A percentile compares a stretch with the other conserved stretches of the same genome.
Conservation (phyloP, 106 monocot species). For the Dendrobium chrysotoxum region DNA sequence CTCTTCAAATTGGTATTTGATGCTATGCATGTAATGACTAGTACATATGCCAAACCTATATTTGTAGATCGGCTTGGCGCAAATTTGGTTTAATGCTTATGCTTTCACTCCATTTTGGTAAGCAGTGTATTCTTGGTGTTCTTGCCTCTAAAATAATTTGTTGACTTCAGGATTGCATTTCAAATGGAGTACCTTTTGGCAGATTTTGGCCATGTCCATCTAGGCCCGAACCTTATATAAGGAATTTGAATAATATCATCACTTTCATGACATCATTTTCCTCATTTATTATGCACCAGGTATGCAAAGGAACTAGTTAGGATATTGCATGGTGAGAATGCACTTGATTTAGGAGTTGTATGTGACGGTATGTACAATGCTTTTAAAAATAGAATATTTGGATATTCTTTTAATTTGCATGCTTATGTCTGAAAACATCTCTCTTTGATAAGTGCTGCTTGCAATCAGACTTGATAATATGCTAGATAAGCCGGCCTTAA, state of each 20-base stretch:
- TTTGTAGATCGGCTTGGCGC: conserved; percentile 97
- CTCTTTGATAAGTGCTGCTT: not conserved
- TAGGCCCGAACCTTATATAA: conserved; percentile 96
- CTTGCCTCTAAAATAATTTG: not conserved
- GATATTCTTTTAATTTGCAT: not conserved
- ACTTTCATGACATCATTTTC: not conserved
- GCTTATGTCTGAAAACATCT: not conserved
- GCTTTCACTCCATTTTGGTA: not conserved
- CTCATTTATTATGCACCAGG: conserved; percentile 32
- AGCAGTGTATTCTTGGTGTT: not conserved
- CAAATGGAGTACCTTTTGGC: conserved; percentile 90
- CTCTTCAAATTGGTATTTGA: conserved; percentile 98
- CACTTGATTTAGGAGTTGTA: conserved; percentile 94
- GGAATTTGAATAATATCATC: not conserved
- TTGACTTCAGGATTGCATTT: conserved; percentile 59
- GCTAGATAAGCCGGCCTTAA: too few species aligned
- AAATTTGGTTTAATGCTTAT: conserved; percentile 31
- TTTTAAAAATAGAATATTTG: not conserved
- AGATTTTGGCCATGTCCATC: conserved; percentile 98
- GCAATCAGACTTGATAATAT: too few species aligned
- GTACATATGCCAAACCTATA: conserved; percentile 95
- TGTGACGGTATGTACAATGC: conserved; percentile 72
- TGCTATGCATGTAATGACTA: conserved; percentile 98
- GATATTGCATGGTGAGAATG: conserved; percentile 76
- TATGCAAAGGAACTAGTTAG: conserved; percentile 95